Evolutionary conservation across 768 basidiomycete genomes (phyloP), one percentile per base, ranked within the genome.

Genomic region (Termitomyces sp.): DNA sequence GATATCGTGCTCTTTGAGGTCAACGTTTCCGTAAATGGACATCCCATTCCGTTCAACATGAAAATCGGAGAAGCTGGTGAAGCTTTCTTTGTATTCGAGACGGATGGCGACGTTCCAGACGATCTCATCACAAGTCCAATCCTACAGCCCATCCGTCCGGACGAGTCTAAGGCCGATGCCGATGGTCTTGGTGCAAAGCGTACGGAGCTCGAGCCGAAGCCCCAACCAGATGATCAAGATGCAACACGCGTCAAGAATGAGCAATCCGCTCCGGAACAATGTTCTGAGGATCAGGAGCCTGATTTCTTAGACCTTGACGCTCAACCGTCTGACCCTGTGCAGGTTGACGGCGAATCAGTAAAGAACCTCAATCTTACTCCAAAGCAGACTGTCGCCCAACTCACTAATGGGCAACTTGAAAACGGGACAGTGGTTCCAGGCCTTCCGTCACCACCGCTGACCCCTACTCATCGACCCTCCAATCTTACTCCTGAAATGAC

Each of bases 21-120:
- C 62, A 91, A 87, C 61, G 84, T 98, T 34, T 83, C 84, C 51
- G 87, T 98, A 66, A 95, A 97, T 73, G 92, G 90, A 40, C 78
- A 85, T 64, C 80, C 82, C 44, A 89, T 95, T 56, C 96, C 96
- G 0, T 98, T 92, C 72, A 82, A 82, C 71, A 99, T 99, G 97
- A 98, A 99, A 79, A 94, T 98, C 60, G 95, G 95, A 40, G 97
- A 98, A 58, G 94, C 97, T 1, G 97, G 97, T 5, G 97, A 99
- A 74, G 97, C 95, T 0, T 99, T 98, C 80, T 98, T 98, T 67
- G 90, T 99, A 40, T 93, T 98, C 64, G 96, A 99, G 73, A 98
- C 96, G 0, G 92, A 95, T 40, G 92, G 88, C 39, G 94, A 98
- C 58, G 87, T 98, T 32, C 96, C 97, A 3, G 89, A 84, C 47